phyloP scores from a whole-genome alignment of 805 yeast species.

The Saccharomycopsis selenospora region DNA sequence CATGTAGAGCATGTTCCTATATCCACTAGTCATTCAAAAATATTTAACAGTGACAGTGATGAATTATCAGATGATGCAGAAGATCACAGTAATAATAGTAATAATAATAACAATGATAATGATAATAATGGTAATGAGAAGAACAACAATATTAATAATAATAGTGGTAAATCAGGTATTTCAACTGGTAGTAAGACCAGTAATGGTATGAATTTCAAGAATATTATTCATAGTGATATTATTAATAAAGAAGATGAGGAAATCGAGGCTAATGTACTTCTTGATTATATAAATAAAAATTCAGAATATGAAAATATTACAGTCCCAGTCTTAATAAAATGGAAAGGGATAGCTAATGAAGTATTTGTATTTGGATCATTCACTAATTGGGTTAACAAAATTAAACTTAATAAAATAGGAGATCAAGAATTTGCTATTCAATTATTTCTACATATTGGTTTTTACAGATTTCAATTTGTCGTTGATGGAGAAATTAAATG shows the following conservation, averaged over 20 bases:
- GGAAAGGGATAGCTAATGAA: conserved; percentile 92
- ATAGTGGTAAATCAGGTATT: no score
- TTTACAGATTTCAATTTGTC: conserved; percentile 87
- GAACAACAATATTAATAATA: conserved; percentile 19
- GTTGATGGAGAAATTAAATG: conserved; percentile 89
- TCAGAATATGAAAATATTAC: conserved; percentile 12
- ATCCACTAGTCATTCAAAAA: background rate
- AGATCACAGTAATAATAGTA: conserved; percentile 4
- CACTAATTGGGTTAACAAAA: conserved; percentile 98
- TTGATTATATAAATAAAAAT: conserved; percentile 19
- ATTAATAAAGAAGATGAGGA: conserved; percentile 21
- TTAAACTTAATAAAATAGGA: conserved; percentile 53
- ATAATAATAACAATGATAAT: conserved; percentile 20
- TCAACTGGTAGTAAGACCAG: no score
- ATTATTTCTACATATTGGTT: conserved; percentile 77
- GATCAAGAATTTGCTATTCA: conserved; percentile 51
- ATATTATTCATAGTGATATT: conserved; percentile 21
- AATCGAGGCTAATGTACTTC: conserved; percentile 20
- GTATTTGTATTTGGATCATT: conserved; percentile 96
- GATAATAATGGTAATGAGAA: conserved; percentile 21
- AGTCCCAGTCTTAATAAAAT: conserved; percentile 62
- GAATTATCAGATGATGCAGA: background rate
- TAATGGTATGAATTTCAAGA: no score
- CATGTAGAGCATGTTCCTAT: background rate
- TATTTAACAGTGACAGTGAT: background rate